phyloP scores from a whole-genome alignment of 1,284 basidiomycete species.

The Cystobasidium sp. region DNA sequence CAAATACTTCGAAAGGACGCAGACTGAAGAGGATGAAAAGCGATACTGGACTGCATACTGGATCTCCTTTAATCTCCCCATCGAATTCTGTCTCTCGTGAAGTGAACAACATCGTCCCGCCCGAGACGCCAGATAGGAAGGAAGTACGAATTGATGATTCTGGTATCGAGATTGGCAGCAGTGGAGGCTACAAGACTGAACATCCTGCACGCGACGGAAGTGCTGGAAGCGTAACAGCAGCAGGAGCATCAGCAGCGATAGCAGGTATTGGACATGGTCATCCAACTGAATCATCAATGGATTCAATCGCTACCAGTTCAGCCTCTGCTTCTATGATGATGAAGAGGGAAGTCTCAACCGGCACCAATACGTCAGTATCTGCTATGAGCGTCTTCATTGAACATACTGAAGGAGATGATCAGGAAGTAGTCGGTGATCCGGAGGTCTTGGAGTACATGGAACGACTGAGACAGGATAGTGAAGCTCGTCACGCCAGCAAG shows the following conservation, averaged over 20 bases:
- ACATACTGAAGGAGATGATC: conserved; percentile 3
- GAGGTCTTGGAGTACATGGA: conserved; percentile 43
- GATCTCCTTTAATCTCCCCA: conserved; percentile 1
- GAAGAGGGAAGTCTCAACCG: conserved; percentile 18
- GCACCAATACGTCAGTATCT: conserved; percentile 19
- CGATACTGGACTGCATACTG: conserved; percentile 21
- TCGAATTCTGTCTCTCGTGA: background rate
- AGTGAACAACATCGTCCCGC: background rate
- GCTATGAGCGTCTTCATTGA: conserved; percentile 35
- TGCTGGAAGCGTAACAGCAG: no score
- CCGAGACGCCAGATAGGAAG: background rate
- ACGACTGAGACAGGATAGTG: conserved; percentile 22
- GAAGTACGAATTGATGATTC: conserved; percentile 26
- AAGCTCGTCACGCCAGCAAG: background rate
- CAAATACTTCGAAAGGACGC: conserved; percentile 5
- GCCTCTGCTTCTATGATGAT: conserved; percentile 17
- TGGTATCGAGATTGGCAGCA: conserved; percentile 18
- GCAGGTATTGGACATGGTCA: conserved; percentile 1
- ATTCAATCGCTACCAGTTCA: background rate
- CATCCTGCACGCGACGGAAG: no score
- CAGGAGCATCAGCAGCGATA: no score
- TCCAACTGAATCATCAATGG: conserved; percentile 11
- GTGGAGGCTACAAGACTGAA: no score
- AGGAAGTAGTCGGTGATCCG: conserved; percentile 14
- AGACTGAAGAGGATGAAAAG: conserved; percentile 40